A percentile compares a stretch with the other conserved stretches of the same genome.
phyloP scores from a whole-genome alignment of 2,329 filamentous ascomycete species.

The Penicillium sp. region DNA sequence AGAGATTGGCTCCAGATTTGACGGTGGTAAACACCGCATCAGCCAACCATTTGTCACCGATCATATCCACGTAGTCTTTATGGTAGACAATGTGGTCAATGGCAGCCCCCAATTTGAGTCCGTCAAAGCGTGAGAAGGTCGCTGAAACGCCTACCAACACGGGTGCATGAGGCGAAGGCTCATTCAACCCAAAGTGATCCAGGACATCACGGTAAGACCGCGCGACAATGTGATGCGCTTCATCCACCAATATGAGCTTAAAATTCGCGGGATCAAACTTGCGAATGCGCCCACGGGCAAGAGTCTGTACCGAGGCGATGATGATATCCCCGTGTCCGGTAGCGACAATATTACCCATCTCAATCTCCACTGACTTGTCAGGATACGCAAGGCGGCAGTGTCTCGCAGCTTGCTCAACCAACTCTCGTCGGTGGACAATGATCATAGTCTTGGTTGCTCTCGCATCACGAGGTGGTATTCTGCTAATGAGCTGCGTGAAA shows the following conservation, averaged over 20 bases:
- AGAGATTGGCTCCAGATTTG: constrained; percentile 78
- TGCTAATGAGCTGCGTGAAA: constrained; percentile 91
- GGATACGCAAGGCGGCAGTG: constrained; percentile 86
- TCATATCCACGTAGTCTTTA: constrained; percentile 80
- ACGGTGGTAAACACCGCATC: constrained; percentile 95
- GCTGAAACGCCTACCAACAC: constrained; percentile 89
- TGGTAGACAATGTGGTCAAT: constrained; percentile 98
- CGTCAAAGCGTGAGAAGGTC: constrained; percentile 78
- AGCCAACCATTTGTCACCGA: constrained; percentile 88
- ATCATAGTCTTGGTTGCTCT: constrained; percentile 80
- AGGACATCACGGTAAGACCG: constrained; percentile 75
- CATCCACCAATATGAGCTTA: constrained; percentile 92
- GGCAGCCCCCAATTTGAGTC: constrained; percentile 76
- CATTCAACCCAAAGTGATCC: constrained; percentile 74
- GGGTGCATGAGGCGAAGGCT: constrained; percentile 57
- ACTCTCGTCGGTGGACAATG: constrained; percentile 86
- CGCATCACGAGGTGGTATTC: constrained; percentile 62
- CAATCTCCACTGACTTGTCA: constrained; percentile 78
- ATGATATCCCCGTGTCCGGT: constrained; percentile 88
- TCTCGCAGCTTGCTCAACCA: constrained; percentile 88
- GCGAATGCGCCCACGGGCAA: constrained; percentile 74
- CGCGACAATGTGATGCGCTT: constrained; percentile 95
- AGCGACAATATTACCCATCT: constrained; percentile 81
- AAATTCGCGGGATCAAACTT: constrained; percentile 82
- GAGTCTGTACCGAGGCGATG: constrained; percentile 84